Percentiles rank a stretch among this genome's conserved stretches.
Conservation (phyloP, 257 asterid genomes). For the Datura wrightii region DNA sequence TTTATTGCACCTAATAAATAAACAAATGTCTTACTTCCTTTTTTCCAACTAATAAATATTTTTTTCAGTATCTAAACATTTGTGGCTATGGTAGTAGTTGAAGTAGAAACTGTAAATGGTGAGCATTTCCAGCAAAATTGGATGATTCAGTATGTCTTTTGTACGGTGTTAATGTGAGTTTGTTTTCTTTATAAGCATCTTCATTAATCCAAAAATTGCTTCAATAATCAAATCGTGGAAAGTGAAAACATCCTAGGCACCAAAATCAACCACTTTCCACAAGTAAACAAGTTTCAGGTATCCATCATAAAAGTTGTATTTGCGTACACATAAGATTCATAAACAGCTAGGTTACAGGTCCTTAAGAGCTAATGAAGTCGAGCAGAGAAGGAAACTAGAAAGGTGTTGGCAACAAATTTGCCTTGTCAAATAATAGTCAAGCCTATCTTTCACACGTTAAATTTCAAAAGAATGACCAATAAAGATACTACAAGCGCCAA, state of each 20-base stretch:
- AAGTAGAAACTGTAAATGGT: too few relatives aligned
- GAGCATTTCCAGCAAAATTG: too few relatives aligned
- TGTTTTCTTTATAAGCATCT: neutral
- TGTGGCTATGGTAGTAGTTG: too few relatives aligned
- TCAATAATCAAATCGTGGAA: neutral
- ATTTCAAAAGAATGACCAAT: conserved; percentile 43
- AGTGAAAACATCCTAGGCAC: neutral
- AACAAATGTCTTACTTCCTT: too few relatives aligned
- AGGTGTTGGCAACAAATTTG: conserved; percentile 24
- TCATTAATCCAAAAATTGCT: neutral
- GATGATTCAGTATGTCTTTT: too few relatives aligned
- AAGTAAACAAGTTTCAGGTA: neutral
- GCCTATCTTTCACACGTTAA: conserved; percentile 52
- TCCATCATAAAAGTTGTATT: conserved; percentile 4
- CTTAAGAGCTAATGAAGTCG: neutral
- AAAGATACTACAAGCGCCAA: conserved; percentile 40
- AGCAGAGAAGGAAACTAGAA: neutral
- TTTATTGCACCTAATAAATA: too few relatives aligned
- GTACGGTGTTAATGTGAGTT: neutral
- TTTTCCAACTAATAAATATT: too few relatives aligned
- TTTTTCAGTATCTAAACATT: too few relatives aligned
- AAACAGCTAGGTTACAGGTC: conserved; percentile 23
- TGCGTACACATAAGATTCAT: neutral
- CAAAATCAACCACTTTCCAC: neutral
- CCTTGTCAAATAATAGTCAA: conserved; percentile 17